phyloP scores from a whole-genome alignment of 441 rosid species.

The Breynia disticha region DNA sequence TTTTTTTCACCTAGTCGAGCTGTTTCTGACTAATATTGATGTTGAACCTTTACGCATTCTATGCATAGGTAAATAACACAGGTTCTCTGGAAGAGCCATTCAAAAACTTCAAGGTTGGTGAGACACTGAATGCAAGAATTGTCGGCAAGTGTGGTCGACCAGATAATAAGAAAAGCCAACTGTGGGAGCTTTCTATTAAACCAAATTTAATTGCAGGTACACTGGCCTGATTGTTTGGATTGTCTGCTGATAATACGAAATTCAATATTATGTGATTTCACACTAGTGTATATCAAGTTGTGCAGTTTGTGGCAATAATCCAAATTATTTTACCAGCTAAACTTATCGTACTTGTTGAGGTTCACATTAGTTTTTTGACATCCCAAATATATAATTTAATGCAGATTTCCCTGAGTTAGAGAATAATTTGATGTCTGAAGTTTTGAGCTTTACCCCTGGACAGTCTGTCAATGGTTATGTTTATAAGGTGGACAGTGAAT shows the following conservation, averaged over 20 bases:
- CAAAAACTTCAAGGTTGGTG: slow-evolving; percentile 62
- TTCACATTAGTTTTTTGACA: background rate
- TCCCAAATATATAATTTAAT: slow-evolving; percentile 12
- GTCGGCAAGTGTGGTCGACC: slow-evolving; percentile 46
- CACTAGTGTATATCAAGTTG: too few species aligned
- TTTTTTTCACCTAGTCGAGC: background rate
- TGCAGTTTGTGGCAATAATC: too few species aligned
- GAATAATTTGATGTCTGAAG: slow-evolving; percentile 26
- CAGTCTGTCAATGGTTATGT: slow-evolving; percentile 60
- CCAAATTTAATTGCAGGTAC: slow-evolving; percentile 56
- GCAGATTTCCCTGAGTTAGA: slow-evolving; percentile 37
- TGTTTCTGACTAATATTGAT: background rate
- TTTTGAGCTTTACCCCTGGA: slow-evolving; percentile 46
- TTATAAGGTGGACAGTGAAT: slow-evolving; percentile 80
- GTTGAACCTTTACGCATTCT: slow-evolving; percentile 15
- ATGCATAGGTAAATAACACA: slow-evolving; percentile 49
- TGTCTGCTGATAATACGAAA: background rate
- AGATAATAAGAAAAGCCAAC: slow-evolving; percentile 39
- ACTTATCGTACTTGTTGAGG: background rate
- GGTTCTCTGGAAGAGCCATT: slow-evolving; percentile 51
- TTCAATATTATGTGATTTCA: background rate
- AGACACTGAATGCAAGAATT: slow-evolving; percentile 69
- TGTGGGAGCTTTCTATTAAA: slow-evolving; percentile 87
- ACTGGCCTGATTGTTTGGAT: background rate
- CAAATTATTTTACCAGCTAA: background rate